A percentile compares a stretch with the other conserved stretches of the same genome.
These are phyloP conservation scores for Hymenotorrendiella dingleyae DNA, from an alignment of 2,329 filamentous ascomycete species.

Conservation along the genomic window DNA sequence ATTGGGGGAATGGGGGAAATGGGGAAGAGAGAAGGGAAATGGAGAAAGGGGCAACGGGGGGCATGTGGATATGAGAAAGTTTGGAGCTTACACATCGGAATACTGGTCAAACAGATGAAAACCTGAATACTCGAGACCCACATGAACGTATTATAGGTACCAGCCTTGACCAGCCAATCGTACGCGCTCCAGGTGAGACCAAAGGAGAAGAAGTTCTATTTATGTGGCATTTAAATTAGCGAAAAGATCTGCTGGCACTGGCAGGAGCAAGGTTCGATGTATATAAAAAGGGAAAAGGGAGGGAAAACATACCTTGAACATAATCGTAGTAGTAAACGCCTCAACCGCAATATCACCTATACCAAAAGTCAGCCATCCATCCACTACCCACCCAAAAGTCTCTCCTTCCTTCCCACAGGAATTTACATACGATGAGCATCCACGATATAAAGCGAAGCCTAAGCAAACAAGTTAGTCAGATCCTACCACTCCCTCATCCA, in stretches of 20 bases:
- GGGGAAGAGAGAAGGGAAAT: too few species aligned
- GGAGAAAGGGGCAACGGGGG: neutral
- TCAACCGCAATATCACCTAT: constrained; percentile 77
- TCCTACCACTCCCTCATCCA: too few species aligned
- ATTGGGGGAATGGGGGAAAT: neutral
- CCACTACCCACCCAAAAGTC: too few species aligned
- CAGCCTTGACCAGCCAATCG: constrained; percentile 67
- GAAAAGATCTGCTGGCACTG: too few species aligned
- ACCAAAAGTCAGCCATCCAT: too few species aligned
- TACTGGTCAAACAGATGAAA: constrained; percentile 64
- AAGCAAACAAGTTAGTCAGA: too few species aligned
- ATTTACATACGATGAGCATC: constrained; percentile 74
- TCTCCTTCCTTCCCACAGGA: neutral
- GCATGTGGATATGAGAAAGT: neutral
- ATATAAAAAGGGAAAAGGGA: too few species aligned
- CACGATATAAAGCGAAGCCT: constrained; percentile 65
- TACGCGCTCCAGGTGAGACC: constrained; percentile 78
- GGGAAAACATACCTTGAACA: constrained; percentile 61
- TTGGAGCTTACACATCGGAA: constrained; percentile 72
- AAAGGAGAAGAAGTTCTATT: constrained; percentile 77
- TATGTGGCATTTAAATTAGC: too few species aligned
- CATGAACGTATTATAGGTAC: constrained; percentile 59
- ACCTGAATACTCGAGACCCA: constrained; percentile 72
- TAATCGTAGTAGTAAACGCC: constrained; percentile 80
- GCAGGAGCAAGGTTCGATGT: too few species aligned